Evolutionary conservation across 169 alveolate genomes (phyloP).

Genomic region (Plasmodium gonderi): DNA sequence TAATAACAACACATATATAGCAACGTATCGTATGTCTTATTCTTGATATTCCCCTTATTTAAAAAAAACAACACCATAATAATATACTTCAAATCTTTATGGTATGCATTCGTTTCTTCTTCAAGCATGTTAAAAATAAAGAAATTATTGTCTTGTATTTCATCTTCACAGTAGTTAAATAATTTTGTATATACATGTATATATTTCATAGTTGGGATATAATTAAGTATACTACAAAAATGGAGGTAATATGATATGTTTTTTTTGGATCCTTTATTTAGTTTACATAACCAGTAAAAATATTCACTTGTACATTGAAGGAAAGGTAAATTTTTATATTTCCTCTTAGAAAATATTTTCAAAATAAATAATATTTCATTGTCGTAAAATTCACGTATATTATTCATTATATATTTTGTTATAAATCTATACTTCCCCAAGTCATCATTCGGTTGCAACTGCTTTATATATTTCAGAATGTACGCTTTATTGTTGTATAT

Average conservation of each 20-base stretch:
- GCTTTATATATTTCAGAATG: conserved; percentile 27
- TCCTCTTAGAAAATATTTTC: conserved; percentile 40
- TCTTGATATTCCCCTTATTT: conserved; percentile 51
- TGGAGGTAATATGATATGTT: conserved; percentile 42
- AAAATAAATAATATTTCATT: conserved; percentile 57
- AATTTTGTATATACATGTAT: conserved; percentile 11
- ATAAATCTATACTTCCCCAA: conserved; percentile 34
- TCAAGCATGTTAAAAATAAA: conserved; percentile 26
- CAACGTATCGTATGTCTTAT: conserved; percentile 12
- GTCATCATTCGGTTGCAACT: conserved; percentile 48
- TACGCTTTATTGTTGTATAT: conserved; percentile 44
- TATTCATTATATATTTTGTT: conserved; percentile 45
- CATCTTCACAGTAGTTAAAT: not conserved
- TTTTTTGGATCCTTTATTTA: conserved; percentile 27
- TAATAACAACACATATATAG: conserved; percentile 59
- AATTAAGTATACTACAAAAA: conserved; percentile 31
- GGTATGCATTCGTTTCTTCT: conserved; percentile 33
- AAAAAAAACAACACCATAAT: conserved; percentile 41
- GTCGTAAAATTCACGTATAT: conserved; percentile 21
- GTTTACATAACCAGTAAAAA: conserved; percentile 57
- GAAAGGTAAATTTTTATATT: conserved; percentile 45
- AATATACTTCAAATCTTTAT: conserved; percentile 39
- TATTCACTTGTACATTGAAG: conserved; percentile 64
- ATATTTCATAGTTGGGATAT: conserved; percentile 48
- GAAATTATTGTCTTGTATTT: not conserved